phyloP scores from a whole-genome alignment of 305 asterid genomes.

The Ilex paraguariensis region DNA sequence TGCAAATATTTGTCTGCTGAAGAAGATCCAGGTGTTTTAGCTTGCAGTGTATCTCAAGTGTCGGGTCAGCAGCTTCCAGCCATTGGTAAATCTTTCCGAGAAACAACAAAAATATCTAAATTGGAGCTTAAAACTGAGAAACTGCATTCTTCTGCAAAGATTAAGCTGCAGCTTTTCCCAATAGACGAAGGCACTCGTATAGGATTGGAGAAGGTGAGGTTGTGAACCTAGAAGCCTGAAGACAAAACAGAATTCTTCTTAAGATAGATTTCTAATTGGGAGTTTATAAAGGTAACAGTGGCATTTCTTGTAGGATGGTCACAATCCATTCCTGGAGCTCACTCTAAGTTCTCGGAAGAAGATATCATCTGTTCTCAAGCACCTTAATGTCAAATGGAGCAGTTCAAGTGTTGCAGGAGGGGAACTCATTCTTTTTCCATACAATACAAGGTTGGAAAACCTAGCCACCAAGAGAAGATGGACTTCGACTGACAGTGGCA shows the following conservation, averaged over 20 bases:
- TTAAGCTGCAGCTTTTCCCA: constrained; percentile 87
- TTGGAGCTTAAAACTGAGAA: constrained; percentile 28
- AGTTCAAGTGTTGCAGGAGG: constrained; percentile 39
- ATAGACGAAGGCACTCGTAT: constrained; percentile 43
- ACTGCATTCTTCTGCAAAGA: constrained; percentile 42
- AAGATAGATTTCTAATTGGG: constrained; percentile 5
- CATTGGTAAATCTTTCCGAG: constrained; percentile 20
- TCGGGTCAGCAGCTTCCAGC: constrained; percentile 15
- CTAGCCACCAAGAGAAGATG: constrained; percentile 49
- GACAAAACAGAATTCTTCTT: background rate
- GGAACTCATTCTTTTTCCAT: constrained; percentile 69
- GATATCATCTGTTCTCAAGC: constrained; percentile 80
- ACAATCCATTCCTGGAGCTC: constrained; percentile 87
- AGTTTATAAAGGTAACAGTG: too few species aligned
- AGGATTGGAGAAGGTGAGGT: constrained; percentile 64
- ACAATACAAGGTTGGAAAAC: constrained; percentile 39
- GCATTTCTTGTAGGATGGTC: constrained; percentile 51
- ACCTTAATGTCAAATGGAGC: constrained; percentile 74
- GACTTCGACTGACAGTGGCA: constrained; percentile 48
- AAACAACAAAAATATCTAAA: constrained; percentile 16
- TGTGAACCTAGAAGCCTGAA: constrained; percentile 5
- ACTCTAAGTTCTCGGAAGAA: constrained; percentile 61
- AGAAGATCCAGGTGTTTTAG: constrained; percentile 10
- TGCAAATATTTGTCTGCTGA: constrained; percentile 9
- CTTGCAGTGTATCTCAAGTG: constrained; percentile 11